Evolutionary conservation across 2,329 filamentous ascomycete species (phyloP).

Genomic region (Xylaria sp.): DNA sequence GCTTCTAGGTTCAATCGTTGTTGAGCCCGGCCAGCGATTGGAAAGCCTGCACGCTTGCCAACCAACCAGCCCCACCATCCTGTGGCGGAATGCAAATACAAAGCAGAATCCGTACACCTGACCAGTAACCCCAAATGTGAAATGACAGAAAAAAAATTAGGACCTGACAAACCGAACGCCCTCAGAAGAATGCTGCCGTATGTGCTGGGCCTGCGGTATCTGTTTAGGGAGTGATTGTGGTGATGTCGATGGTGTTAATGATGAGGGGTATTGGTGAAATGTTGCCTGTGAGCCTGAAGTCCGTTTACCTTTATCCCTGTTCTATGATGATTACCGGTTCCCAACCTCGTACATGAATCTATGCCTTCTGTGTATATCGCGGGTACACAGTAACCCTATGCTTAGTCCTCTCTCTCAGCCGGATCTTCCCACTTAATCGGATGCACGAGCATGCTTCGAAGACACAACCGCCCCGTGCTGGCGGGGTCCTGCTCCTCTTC

Average conservation of each 20-base stretch:
- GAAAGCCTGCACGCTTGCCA: slow-evolving; percentile 12
- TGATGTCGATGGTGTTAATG: slow-evolving; percentile 1
- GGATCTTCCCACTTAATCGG: slow-evolving; percentile 74
- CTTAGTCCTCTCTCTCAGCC: slow-evolving; percentile 44
- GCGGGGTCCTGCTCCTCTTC: slow-evolving; percentile 52
- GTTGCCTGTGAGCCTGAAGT: slow-evolving; percentile 9
- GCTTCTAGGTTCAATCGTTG: no score
- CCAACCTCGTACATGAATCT: slow-evolving; percentile 15
- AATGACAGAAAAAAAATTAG: background rate
- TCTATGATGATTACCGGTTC: slow-evolving; percentile 29
- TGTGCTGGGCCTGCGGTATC: slow-evolving; percentile 30
- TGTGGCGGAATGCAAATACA: slow-evolving; percentile 15
- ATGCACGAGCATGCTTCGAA: slow-evolving; percentile 81
- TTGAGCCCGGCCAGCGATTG: no score
- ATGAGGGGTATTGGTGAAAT: background rate
- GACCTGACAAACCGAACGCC: slow-evolving; percentile 30
- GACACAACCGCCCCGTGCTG: slow-evolving; percentile 71
- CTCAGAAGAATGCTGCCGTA: slow-evolving; percentile 34
- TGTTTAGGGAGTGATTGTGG: slow-evolving; percentile 30
- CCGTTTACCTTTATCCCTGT: slow-evolving; percentile 24
- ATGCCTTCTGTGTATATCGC: slow-evolving; percentile 12
- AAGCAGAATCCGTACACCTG: slow-evolving; percentile 12
- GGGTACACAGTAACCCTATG: slow-evolving; percentile 25
- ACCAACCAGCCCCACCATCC: background rate
- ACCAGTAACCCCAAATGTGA: slow-evolving; percentile 10